Base-by-base conservation (phyloP, 352 stramenopile species). In the Globisporangium carolinianum region DNA sequence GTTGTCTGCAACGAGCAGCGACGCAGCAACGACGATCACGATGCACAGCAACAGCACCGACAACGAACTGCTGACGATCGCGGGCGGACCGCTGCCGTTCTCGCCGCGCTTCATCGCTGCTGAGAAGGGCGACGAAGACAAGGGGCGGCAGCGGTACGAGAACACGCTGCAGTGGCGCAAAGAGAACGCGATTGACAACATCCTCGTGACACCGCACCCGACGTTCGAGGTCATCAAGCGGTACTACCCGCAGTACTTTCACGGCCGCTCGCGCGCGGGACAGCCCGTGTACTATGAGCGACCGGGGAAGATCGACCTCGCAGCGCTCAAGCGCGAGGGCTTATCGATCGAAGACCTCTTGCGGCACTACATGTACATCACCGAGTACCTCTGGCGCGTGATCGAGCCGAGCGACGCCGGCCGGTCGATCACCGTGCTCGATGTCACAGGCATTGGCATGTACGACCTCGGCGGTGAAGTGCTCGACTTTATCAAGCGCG, bases 281-380 rank as follows among this genome's bases (percentile, higher is more conserved):
- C 64, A 80, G 14, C 82, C 83, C 4, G 78, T 94, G 37, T 95
- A 95, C 70, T 94, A 92, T 47, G 84, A 94, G 52, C 80, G 87
- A 47, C 77, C 85, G 4, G 83, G 86, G 14, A 93, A 93, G 67
- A 97, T 96, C 43, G 73, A 95, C 54, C 68, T 97, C 10, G 69
- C 83, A 17, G 83, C 83, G 43, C 73, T 97, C 15, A 95, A 95
- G 68, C 73, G 82, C 7, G 83, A 94, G 17, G 88, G 88, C 3
- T 67, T 97, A 12, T 90, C 85, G 36, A 91, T 97, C 50, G 87
- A 96, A 62, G 75, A 95, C 41, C 61, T 97, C 49, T 58, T 96
- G 61, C 74, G 76, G 55, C 88, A 97, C 67, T 97, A 97, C 74
- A 92, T 96, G 66, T 97, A 94, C 72, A 92, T 96, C 62, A 96